Percentiles rank a stretch among this genome's conserved stretches.
phyloP scores from a whole-genome alignment of 208 protist species.

The Endotrypanum monterogeii region DNA sequence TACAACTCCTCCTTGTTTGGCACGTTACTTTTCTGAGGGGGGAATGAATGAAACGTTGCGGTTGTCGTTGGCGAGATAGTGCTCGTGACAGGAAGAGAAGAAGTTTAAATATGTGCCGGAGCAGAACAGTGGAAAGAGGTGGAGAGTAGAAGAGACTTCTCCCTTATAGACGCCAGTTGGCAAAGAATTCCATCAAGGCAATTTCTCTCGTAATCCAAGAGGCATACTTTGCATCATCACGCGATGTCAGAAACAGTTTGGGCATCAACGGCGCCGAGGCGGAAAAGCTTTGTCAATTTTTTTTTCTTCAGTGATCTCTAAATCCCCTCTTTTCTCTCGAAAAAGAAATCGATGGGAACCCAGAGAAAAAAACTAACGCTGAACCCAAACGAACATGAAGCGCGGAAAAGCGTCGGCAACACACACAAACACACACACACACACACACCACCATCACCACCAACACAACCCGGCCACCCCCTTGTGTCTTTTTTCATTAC shows the following conservation, averaged over 20 bases:
- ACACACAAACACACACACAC: no score
- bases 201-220: background rate
- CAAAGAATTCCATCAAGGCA: background rate
- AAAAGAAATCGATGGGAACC: background rate
- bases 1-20: no score
- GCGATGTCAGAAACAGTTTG: background rate
- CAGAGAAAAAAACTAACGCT: background rate
- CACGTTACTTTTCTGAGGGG: background rate
- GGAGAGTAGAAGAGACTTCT: background rate
- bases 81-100: background rate
- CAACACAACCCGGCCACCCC: no score
- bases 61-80: background rate
- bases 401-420: background rate
- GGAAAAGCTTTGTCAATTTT: background rate
- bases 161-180: background rate
- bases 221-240: background rate
- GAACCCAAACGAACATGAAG: background rate
- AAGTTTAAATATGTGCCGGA: background rate
- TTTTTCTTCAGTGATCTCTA: background rate
- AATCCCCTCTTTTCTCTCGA: background rate
- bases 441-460: no score
- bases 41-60: background rate
- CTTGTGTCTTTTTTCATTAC: no score
- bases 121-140: background rate
- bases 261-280: background rate